phyloP scores from a whole-genome alignment of 495 filamentous ascomycete genomes.

The Cercophora newfieldiana region DNA sequence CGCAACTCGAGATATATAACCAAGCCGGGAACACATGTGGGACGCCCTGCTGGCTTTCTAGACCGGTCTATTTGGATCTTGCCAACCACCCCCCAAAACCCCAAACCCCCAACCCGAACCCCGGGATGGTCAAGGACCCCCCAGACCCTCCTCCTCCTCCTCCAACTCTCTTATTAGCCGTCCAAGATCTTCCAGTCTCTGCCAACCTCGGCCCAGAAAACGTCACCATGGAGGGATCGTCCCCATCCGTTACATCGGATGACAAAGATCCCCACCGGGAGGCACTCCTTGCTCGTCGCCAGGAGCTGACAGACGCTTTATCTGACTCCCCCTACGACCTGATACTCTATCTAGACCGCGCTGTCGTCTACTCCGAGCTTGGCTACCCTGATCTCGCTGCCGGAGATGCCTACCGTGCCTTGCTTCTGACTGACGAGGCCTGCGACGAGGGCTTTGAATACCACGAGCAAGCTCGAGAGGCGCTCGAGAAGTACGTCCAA shows the following conservation, averaged over 20 bases:
- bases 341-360: slow-evolving; percentile 72
- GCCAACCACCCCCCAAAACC: not conserved
- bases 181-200: slow-evolving; percentile 1
- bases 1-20: slow-evolving; percentile 1
- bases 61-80: slow-evolving; percentile 24
- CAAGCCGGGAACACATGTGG: slow-evolving; percentile 18
- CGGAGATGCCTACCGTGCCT: slow-evolving; percentile 85
- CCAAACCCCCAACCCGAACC: slow-evolving; percentile 1
- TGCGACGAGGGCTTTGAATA: slow-evolving; percentile 68
- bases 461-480: slow-evolving; percentile 55
- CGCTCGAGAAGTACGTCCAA: slow-evolving; percentile 35
- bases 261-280: slow-evolving; percentile 38
- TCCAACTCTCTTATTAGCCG: not conserved
- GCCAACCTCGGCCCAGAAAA: not conserved
- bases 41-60: slow-evolving; percentile 18
- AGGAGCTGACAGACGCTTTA: slow-evolving; percentile 50
- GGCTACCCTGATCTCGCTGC: slow-evolving; percentile 88
- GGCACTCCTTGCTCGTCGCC: slow-evolving; percentile 46
- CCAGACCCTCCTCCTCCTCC: not conserved
- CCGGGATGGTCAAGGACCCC: slow-evolving; percentile 11
- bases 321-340: slow-evolving; percentile 69
- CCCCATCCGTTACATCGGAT: slow-evolving; percentile 29
- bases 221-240: slow-evolving; percentile 41
- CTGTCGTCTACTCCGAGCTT: slow-evolving; percentile 67
- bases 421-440: slow-evolving; percentile 81